Percentiles rank a stretch among this genome's conserved stretches.
phyloP scores from a whole-genome alignment of 257 asterid genomes.

The Marsdenia floribunda region DNA sequence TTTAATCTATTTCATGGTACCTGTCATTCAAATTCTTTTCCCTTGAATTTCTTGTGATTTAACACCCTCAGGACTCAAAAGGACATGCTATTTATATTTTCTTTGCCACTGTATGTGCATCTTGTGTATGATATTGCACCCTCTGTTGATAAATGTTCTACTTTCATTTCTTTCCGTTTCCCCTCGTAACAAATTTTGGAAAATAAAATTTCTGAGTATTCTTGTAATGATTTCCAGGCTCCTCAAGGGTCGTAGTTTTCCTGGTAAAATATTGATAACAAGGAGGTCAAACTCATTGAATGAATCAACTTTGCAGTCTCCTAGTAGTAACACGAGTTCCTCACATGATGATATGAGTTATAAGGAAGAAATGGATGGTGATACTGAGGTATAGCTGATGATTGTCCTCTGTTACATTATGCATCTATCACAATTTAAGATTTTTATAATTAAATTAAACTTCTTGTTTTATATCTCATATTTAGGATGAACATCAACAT shows the following conservation, averaged over 20 bases:
- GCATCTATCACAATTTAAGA: neutral
- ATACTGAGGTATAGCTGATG: constrained; percentile 41
- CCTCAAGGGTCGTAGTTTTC: constrained; percentile 96
- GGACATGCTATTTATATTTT: neutral
- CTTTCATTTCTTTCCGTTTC: neutral
- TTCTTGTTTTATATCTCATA: constrained; percentile 16
- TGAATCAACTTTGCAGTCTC: constrained; percentile 52
- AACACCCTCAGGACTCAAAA: neutral
- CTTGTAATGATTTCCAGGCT: constrained; percentile 40
- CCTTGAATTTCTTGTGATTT: neutral
- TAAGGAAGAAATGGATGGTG: constrained; percentile 40
- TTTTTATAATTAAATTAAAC: neutral
- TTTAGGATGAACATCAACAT: constrained; percentile 54
- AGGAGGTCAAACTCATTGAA: constrained; percentile 61
- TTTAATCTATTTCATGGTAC: neutral
- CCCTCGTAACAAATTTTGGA: neutral
- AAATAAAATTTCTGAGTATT: neutral
- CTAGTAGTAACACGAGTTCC: constrained; percentile 42
- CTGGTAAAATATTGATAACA: constrained; percentile 84
- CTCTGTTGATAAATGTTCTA: neutral
- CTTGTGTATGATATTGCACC: neutral
- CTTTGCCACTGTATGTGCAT: neutral
- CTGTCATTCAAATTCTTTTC: neutral
- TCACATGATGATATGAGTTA: constrained; percentile 44
- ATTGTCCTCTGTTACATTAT: neutral